Base-by-base conservation (phyloP, 1,284 basidiomycete genomes). In the Ceratobasidium sp. region DNA sequence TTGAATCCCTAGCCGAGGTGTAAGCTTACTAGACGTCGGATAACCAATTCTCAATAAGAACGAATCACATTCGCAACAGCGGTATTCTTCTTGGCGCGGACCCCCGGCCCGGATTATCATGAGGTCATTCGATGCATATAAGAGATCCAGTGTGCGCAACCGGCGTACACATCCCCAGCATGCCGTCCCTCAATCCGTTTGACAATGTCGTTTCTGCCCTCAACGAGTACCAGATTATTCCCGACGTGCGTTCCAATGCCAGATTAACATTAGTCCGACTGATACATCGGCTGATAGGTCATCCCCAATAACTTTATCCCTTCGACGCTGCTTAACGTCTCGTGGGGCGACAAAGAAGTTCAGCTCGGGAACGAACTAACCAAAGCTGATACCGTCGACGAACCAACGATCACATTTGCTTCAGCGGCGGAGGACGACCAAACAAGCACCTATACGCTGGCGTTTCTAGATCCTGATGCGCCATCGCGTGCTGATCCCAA, bases 401-500 rank as follows among this genome's bases (percentile, higher is more conserved):
- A 89, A 77, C 89, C 89, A 0, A 79, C 82, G 4, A 82, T 90
- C 72, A 83, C 81, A 51, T 84, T 89, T 54, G 83, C 84, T 14
- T 78, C 76, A 19, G 74, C 19, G 13, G 79, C 79, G 1, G 85
- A 85, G 61, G 68, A 71, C 41, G 29, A 61, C 34, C 68, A 37
- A 31, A 56, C 39, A 34, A 79, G 83, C 3, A 84, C 83, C 7
- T 91, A 90, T 78, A 90, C 90, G 1, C 82, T 91, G 29, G 87
- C 86, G 39, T 87, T 90, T 87, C 84, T 87, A n/a, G 89, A 91
- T 79, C 89, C 89, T 0, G 90, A 91, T 78, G 90, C 89, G 1
- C 90, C 89, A 0, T 87, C 86, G 0, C 81, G 86, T 46, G 80
- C 78, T 9, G 85, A 89, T 63, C 88, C 87, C 0, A 86, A 84